Conservation (phyloP, 1,139 yeast species). For the Pneumocystis murina region DNA sequence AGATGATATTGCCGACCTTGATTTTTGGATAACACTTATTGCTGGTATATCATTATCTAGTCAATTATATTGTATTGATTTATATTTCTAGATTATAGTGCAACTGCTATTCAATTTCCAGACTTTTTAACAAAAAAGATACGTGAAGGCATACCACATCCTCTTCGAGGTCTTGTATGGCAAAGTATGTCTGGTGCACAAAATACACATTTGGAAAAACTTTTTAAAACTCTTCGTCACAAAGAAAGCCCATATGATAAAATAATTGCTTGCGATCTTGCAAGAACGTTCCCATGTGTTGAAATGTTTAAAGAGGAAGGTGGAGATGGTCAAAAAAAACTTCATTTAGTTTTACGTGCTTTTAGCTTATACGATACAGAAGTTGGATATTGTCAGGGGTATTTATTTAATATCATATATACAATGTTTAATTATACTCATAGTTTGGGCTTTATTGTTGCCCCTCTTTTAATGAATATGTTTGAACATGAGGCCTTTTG, state of each 20-base stretch:
- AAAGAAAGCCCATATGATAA: conserved; percentile 34
- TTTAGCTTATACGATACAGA: conserved; percentile 54
- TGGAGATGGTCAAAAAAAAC: conserved; percentile 32
- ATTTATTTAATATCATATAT: neutral
- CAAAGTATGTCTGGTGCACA: conserved; percentile 24
- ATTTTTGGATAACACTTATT: neutral
- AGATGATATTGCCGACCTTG: neutral
- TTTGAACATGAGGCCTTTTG: conserved; percentile 38
- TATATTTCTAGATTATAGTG: conserved; percentile 22
- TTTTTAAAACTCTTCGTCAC: conserved; percentile 29
- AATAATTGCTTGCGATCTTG: conserved; percentile 48
- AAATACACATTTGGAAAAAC: conserved; percentile 23
- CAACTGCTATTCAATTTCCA: conserved; percentile 23
- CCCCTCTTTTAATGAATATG: conserved; percentile 42
- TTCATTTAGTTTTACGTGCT: conserved; percentile 48
- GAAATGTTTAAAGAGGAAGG: conserved; percentile 35
- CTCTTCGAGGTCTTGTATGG: conserved; percentile 28
- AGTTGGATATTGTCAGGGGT: conserved; percentile 59
- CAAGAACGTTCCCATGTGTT: conserved; percentile 47
- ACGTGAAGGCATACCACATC: conserved; percentile 28
- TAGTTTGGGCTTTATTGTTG: conserved; percentile 43
- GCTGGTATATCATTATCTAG: neutral
- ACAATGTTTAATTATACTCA: neutral
- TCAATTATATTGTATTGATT: neutral
- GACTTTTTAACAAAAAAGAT: conserved; percentile 19